Conservation (phyloP, 768 basidiomycete genomes). For the Trametes punicea region DNA sequence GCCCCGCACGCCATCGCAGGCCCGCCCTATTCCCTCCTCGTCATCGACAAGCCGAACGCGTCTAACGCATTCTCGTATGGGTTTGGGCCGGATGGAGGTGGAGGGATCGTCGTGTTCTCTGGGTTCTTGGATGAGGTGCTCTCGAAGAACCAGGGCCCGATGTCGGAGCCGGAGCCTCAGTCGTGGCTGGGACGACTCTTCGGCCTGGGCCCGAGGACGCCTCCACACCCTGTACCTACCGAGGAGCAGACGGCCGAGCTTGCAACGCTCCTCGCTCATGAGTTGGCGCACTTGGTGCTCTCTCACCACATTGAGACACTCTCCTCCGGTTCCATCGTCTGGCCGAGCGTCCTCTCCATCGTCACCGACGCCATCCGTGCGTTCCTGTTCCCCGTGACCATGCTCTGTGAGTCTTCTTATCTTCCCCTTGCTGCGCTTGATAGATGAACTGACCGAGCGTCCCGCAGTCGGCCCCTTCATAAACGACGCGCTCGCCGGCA, state of each 20-base stretch:
- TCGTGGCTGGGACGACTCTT: slow-evolving; percentile 45
- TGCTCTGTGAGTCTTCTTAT: slow-evolving; percentile 48
- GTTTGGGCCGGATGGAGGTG: slow-evolving; percentile 87
- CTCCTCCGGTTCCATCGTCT: slow-evolving; percentile 78
- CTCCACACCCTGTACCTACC: slow-evolving; percentile 55
- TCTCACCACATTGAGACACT: slow-evolving; percentile 91
- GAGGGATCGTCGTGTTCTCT: slow-evolving; percentile 92
- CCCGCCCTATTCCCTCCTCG: slow-evolving; percentile 84
- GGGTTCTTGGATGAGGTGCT: slow-evolving; percentile 91
- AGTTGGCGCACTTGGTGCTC: slow-evolving; percentile 86
- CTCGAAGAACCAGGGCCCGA: slow-evolving; percentile 37
- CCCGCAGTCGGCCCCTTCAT: slow-evolving; percentile 81
- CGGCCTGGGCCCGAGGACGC: slow-evolving; percentile 32
- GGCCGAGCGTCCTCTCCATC: slow-evolving; percentile 78
- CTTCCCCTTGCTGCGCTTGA: slow-evolving; percentile 27
- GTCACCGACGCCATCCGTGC: slow-evolving; percentile 73
- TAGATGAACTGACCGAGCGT: slow-evolving; percentile 22
- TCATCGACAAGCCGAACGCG: slow-evolving; percentile 82
- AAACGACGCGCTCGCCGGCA: slow-evolving; percentile 85
- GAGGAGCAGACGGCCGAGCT: slow-evolving; percentile 83
- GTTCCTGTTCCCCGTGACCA: slow-evolving; percentile 82
- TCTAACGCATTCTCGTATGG: slow-evolving; percentile 95
- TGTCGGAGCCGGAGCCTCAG: slow-evolving; percentile 18
- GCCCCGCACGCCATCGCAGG: slow-evolving; percentile 63
- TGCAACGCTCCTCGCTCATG: slow-evolving; percentile 89